phyloP scores from a whole-genome alignment of 441 rosid genomes.

The Eugenia klotzschiana region DNA sequence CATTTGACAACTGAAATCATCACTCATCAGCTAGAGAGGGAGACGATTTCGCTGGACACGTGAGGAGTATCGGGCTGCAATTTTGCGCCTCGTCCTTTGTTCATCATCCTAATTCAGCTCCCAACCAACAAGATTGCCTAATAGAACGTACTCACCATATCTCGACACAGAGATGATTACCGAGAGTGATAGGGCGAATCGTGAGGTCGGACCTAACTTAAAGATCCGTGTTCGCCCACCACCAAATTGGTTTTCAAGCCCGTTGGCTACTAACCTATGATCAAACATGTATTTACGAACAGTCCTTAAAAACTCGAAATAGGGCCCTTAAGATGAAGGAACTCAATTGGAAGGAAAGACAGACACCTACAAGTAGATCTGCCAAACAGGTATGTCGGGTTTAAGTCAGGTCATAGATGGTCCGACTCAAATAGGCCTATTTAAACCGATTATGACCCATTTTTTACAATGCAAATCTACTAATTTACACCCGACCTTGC shows the following conservation, averaged over 20 bases:
- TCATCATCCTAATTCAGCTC: neutral
- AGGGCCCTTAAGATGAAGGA: neutral
- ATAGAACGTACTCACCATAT: neutral
- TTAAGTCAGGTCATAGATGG: too few species aligned
- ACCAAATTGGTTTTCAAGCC: neutral
- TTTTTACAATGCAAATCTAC: too few species aligned
- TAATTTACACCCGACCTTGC: rapidly evolving
- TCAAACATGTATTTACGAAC: neutral
- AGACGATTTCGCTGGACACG: neutral
- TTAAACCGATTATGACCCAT: too few species aligned
- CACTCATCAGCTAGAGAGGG: neutral
- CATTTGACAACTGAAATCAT: neutral
- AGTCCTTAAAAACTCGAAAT: neutral
- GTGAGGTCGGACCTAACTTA: neutral
- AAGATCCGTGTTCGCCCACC: neutral
- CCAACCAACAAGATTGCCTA: rapidly evolving
- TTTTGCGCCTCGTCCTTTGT: neutral
- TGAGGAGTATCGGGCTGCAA: neutral
- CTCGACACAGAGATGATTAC: neutral
- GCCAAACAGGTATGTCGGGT: too few species aligned
- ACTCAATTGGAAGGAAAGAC: neutral
- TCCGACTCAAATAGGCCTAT: too few species aligned
- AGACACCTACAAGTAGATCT: neutral
- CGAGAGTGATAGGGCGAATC: neutral
- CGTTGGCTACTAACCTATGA: neutral